Evolutionary conservation across 163 green algal species (phyloP).

Genomic region (Chloromonas sp.): DNA sequence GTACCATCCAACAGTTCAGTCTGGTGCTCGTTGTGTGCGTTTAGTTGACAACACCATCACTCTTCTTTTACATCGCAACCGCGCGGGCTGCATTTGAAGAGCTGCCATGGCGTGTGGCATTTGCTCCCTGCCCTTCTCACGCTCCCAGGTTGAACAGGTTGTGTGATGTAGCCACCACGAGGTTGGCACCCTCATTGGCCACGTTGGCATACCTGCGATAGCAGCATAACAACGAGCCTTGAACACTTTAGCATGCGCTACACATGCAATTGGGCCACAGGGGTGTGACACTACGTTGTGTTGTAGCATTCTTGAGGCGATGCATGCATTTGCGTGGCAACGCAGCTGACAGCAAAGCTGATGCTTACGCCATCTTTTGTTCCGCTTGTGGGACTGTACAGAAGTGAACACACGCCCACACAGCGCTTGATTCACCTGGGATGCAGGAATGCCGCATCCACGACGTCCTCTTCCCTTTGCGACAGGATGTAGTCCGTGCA

Average conservation of each 20-base stretch:
- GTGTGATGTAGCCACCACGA: not conserved
- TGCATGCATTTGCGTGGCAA: not conserved
- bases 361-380: not conserved
- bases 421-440: slow-evolving; percentile 40
- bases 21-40: too few species aligned
- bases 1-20: too few species aligned
- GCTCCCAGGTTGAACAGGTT: not conserved
- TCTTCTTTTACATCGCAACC: too few species aligned
- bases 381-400: not conserved
- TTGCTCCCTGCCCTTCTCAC: too few species aligned
- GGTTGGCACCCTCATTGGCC: not conserved
- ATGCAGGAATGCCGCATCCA: slow-evolving; percentile 79
- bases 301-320: not conserved
- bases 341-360: not conserved
- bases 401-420: not conserved
- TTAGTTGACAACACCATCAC: too few species aligned
- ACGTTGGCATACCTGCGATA: not conserved
- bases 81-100: too few species aligned
- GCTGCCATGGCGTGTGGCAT: too few species aligned
- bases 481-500: slow-evolving; percentile 71
- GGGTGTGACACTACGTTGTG: not conserved
- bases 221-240: too few species aligned
- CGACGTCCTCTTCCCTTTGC: slow-evolving; percentile 69
- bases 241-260: not conserved
- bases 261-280: not conserved